These are phyloP conservation scores for Tricholoma saponaceum DNA, from an alignment of 768 basidiomycete genomes.

Conservation along the genomic window DNA sequence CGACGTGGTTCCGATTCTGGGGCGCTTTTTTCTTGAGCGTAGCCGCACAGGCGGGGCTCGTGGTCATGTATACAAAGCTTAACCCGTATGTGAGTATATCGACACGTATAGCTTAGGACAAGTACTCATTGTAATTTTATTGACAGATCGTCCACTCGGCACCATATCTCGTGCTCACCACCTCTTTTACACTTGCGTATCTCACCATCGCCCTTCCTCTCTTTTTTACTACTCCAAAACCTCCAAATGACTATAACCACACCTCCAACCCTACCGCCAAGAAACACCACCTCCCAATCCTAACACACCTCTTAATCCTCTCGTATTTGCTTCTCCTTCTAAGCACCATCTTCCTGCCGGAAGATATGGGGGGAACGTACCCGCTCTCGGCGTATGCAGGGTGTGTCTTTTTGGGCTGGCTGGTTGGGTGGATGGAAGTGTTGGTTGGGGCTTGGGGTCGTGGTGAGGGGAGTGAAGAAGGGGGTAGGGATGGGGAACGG, in stretches of 20 bases:
- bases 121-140: neutral
- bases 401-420: conserved; percentile 40
- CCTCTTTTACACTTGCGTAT: neutral
- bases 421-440: conserved; percentile 34
- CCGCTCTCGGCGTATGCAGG: conserved; percentile 51
- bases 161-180: neutral
- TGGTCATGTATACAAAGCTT: neutral
- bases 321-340: conserved; percentile 53
- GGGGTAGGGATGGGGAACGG: conserved; percentile 6
- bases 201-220: neutral
- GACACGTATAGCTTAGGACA: too few relatives aligned
- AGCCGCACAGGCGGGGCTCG: neutral
- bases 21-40: neutral
- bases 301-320: conserved; percentile 43
- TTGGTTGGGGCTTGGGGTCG: conserved; percentile 13
- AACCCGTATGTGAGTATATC: neutral
- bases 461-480: neutral
- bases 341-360: conserved; percentile 40
- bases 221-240: conserved; percentile 10
- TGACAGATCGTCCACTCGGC: neutral
- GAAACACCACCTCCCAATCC: neutral
- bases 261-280: conserved; percentile 20
- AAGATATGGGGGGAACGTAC: conserved; percentile 51
- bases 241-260: conserved; percentile 2
- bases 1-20: neutral